Percentiles rank a stretch among this genome's conserved stretches.
Conservation (phyloP, 2,329 filamentous ascomycete genomes). For the Dothistroma septosporum region DNA sequence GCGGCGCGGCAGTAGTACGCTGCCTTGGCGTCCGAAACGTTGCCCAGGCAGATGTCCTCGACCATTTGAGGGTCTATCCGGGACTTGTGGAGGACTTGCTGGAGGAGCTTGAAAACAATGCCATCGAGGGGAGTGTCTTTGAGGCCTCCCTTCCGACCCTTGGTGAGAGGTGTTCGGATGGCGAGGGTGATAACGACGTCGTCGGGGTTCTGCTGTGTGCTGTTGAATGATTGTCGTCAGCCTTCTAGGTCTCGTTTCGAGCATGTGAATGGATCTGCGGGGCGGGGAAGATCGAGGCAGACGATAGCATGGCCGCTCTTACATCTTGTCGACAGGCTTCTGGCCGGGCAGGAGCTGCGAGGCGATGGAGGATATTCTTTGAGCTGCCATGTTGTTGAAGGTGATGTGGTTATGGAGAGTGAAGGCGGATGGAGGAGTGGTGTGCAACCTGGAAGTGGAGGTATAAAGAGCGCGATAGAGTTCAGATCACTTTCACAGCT, state of each 20-base stretch:
- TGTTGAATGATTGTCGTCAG: conserved; percentile 11
- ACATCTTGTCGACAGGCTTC: conserved; percentile 72
- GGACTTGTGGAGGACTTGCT: conserved; percentile 48
- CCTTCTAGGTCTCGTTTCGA: conserved; percentile 77
- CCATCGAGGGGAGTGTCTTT: conserved; percentile 92
- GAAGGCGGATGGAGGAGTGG: background rate
- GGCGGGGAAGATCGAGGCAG: conserved; percentile 45
- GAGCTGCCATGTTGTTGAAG: conserved; percentile 65
- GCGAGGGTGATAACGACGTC: conserved; percentile 96
- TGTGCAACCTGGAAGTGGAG: too few relatives aligned
- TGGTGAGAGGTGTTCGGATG: conserved; percentile 81
- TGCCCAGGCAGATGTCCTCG: conserved; percentile 81
- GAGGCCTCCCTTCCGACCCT: conserved; percentile 87
- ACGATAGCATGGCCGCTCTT: conserved; percentile 62
- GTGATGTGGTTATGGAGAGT: conserved; percentile 5
- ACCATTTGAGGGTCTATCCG: conserved; percentile 36
- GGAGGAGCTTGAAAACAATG: conserved; percentile 76
- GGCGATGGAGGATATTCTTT: conserved; percentile 82
- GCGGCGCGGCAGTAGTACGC: conserved; percentile 89
- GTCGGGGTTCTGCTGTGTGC: conserved; percentile 67
- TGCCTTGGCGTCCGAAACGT: conserved; percentile 81
- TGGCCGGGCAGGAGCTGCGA: conserved; percentile 73
- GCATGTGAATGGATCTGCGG: conserved; percentile 59
- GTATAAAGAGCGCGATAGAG: conserved; percentile 11
- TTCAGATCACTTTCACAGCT: conserved; percentile 7